phyloP scores from a whole-genome alignment of 2,329 filamentous ascomycete genomes.

The Fusarium succisae region DNA sequence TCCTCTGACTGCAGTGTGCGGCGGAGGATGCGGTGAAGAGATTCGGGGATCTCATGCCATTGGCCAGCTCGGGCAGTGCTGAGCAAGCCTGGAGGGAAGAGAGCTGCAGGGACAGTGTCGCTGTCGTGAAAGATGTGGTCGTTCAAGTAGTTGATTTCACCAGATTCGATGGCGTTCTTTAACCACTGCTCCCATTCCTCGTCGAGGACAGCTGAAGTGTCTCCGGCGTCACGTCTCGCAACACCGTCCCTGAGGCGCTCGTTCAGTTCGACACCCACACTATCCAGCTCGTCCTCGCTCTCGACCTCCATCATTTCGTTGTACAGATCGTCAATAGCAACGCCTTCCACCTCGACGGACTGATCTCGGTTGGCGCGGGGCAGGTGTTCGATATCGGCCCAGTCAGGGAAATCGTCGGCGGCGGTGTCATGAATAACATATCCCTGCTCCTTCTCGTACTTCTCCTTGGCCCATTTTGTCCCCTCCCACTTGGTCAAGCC shows the following conservation, averaged over 20 bases:
- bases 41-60: conserved; percentile 67
- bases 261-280: conserved; percentile 70
- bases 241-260: conserved; percentile 72
- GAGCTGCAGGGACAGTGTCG: conserved; percentile 45
- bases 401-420: conserved; percentile 72
- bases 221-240: conserved; percentile 69
- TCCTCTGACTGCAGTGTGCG: conserved; percentile 55
- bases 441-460: conserved; percentile 79
- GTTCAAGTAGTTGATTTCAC: conserved; percentile 60
- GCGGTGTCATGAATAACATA: conserved; percentile 76
- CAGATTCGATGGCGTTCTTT: conserved; percentile 74
- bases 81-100: conserved; percentile 63
- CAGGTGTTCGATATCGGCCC: conserved; percentile 49
- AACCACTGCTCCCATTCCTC: conserved; percentile 81
- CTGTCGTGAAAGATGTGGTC: conserved; percentile 50
- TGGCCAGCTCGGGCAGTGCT: conserved; percentile 64
- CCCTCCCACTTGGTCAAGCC: conserved; percentile 83
- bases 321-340: conserved; percentile 41
- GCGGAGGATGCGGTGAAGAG: conserved; percentile 62
- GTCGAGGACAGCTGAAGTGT: conserved; percentile 67
- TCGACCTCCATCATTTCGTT: conserved; percentile 58
- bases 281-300: conserved; percentile 61
- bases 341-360: conserved; percentile 22
- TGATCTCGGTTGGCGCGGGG: conserved; percentile 25
- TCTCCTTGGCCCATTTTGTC: conserved; percentile 83